Percentiles rank a stretch among this genome's conserved stretches.
phyloP scores from a whole-genome alignment of 2,329 filamentous ascomycete genomes.

The Sclerotinia trifoliorum region DNA sequence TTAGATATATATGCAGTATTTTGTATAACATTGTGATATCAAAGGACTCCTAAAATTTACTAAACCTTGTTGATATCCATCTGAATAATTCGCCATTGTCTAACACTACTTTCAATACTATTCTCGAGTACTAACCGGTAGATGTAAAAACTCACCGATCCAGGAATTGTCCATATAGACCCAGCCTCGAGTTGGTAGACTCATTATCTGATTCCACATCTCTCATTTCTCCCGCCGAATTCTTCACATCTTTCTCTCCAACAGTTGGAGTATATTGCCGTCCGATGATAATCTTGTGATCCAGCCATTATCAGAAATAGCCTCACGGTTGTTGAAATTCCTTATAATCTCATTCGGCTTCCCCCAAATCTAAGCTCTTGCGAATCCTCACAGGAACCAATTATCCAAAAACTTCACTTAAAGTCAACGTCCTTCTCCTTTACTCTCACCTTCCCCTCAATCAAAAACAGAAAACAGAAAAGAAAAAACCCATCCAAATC shows the following conservation, averaged over 20 bases:
- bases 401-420: background rate
- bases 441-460: background rate
- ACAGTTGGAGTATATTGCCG: background rate
- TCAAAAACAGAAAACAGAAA: background rate
- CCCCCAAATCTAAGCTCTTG: background rate
- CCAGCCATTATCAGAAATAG: background rate
- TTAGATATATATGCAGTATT: background rate
- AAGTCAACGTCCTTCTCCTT: background rate
- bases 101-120: background rate
- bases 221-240: background rate
- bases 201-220: slow-evolving; percentile 17
- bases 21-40: background rate
- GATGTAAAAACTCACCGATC: background rate
- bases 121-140: background rate
- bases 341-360: background rate
- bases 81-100: slow-evolving; percentile 21
- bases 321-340: background rate
- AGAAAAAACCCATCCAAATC: no score
- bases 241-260: background rate
- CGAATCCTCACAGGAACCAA: background rate
- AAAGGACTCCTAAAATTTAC: background rate
- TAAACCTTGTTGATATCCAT: slow-evolving; percentile 20
- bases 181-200: slow-evolving; percentile 4
- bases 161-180: slow-evolving; percentile 20
- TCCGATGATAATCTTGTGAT: background rate